Base-by-base conservation (phyloP, 2,329 filamentous ascomycete species). In the Penicillium palitans region DNA sequence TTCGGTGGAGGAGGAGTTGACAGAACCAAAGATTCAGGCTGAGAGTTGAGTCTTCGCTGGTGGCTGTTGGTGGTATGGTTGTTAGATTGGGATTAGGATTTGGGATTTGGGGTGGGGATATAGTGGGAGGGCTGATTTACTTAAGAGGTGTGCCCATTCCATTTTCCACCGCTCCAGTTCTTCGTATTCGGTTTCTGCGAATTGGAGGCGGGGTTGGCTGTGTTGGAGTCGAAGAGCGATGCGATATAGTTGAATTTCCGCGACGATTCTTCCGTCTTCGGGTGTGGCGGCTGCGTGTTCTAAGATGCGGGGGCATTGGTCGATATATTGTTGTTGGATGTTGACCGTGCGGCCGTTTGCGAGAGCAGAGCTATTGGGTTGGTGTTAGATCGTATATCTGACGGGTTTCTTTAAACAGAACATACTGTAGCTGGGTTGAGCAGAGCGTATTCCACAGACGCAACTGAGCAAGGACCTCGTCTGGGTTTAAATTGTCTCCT, bases 1-100 rank as follows among this genome's bases (percentile, higher is more conserved):
- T 73, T 21, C 72, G 63, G 57, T 73, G 64, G 3, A 74, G 68
- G 24, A 74, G 69, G n/a, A 73, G 67, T 50, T 74, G 69, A 50
- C 70, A 73, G 60, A 72, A 74, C 69, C 68, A 71, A 47, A 73
- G 61, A 56, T 68, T 70, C n/a, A 73, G 65, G 33, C 72, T 69
- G 37, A 73, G 60, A 15, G 70, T 70, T n/a, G 69, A 72, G 33
- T 66, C 64, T 29, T 63, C 65, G 56, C 68, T 68, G 24, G 65
- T 67, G 15, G 66, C 70, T 72, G 6, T 17, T 37, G 8, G 33
- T n/a, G 25, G 15, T 17, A 8, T 35, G 19, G 12, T 15, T 37
- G 41, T 53, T 53, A 53, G 50, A 6, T 52, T 53, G 44, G 13
- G 13, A 5, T 27, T 46, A 3, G 44, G 25, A 24, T 24, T 35